Percentiles rank a stretch among this genome's conserved stretches.
phyloP scores from a whole-genome alignment of 2,329 filamentous ascomycete species.

The Alternaria gansuensis region DNA sequence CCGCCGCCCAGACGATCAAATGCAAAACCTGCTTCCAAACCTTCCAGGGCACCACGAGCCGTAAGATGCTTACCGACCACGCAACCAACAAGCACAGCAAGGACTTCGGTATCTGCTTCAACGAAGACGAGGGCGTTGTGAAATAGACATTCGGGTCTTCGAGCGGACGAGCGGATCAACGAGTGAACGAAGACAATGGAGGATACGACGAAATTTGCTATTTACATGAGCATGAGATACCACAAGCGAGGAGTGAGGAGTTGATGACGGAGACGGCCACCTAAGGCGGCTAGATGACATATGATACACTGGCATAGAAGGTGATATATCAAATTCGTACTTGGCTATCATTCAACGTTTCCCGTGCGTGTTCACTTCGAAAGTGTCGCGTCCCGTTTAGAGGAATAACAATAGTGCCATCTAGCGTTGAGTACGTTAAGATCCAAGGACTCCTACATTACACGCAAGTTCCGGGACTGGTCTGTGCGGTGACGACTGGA shows the following conservation, averaged over 20 bases:
- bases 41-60: constrained; percentile 80
- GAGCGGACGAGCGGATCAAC: constrained; percentile 8
- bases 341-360: not conserved
- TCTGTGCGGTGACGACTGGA: not conserved
- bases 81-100: constrained; percentile 81
- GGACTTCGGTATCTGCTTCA: constrained; percentile 74
- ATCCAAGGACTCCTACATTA: not conserved
- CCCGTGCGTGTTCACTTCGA: not conserved
- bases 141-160: constrained; percentile 27
- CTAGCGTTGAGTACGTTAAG: not conserved
- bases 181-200: constrained; percentile 11
- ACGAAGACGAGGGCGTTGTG: constrained; percentile 45
- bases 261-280: constrained; percentile 10
- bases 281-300: constrained; percentile 7
- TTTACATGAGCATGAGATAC: constrained; percentile 35
- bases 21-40: constrained; percentile 80
- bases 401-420: not conserved
- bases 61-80: constrained; percentile 75
- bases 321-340: not conserved
- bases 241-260: constrained; percentile 28
- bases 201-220: constrained; percentile 19
- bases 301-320: constrained; percentile 18
- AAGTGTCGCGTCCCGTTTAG: not conserved
- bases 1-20: constrained; percentile 77
- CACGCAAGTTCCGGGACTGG: not conserved